phyloP scores from a whole-genome alignment of 176 grass and related monocot species.

The Aegilops umbellulata region DNA sequence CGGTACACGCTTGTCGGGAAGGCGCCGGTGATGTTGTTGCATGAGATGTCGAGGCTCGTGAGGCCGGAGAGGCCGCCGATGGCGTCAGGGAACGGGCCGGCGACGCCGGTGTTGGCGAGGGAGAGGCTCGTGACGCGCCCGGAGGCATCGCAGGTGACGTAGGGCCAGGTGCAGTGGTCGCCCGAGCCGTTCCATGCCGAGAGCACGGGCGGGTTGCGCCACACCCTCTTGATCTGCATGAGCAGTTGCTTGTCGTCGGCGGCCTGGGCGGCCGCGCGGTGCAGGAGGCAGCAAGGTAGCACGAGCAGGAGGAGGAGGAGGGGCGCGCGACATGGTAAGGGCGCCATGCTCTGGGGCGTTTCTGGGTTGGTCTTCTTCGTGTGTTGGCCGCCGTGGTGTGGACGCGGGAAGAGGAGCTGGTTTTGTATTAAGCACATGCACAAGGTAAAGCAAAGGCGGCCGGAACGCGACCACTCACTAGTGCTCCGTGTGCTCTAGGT shows the following conservation, averaged over 20 bases:
- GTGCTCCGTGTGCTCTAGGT: background rate
- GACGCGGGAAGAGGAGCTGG: background rate
- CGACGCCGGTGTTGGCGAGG: slow-evolving; percentile 26
- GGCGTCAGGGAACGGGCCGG: slow-evolving; percentile 37
- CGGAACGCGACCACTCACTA: background rate
- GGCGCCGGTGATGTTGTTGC: slow-evolving; percentile 35
- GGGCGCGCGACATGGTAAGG: background rate
- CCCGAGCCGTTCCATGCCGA: slow-evolving; percentile 35
- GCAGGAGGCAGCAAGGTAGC: background rate
- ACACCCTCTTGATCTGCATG: slow-evolving; percentile 49
- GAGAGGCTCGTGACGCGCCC: slow-evolving; percentile 33
- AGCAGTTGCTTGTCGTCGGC: slow-evolving; percentile 41
- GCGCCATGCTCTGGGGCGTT: slow-evolving; percentile 18
- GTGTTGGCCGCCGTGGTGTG: slow-evolving; percentile 2
- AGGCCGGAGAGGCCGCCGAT: slow-evolving; percentile 47
- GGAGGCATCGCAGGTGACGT: slow-evolving; percentile 40
- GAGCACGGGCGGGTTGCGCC: slow-evolving; percentile 43
- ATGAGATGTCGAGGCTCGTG: slow-evolving; percentile 40
- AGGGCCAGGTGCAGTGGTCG: slow-evolving; percentile 55
- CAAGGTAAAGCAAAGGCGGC: background rate
- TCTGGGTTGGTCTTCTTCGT: background rate
- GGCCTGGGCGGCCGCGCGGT: slow-evolving; percentile 23
- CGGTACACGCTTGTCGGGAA: slow-evolving; percentile 50
- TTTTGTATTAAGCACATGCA: background rate
- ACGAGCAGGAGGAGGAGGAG: slow-evolving; percentile 25